A percentile compares a stretch with the other conserved stretches of the same genome.
Evolutionary conservation across 306 rosid species (phyloP).

Genomic region (Crataegus laevigata): DNA sequence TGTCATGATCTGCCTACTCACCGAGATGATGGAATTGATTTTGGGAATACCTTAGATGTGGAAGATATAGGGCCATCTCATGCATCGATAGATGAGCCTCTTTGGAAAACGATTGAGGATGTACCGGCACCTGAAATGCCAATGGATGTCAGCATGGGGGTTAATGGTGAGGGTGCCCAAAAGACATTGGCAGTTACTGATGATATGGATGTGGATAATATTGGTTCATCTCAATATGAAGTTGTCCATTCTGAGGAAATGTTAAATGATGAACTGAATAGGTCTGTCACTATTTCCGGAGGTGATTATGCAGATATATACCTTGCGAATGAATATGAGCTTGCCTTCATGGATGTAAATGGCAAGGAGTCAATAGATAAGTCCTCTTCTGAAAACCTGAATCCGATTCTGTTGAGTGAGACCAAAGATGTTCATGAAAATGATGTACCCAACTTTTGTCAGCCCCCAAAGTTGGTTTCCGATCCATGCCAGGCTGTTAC

Average conservation of each 20-base stretch:
- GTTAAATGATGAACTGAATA: slow-evolving; percentile 20
- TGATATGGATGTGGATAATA: slow-evolving; percentile 21
- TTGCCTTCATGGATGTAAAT: slow-evolving; percentile 26
- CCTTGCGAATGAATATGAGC: slow-evolving; percentile 27
- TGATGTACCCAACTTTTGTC: slow-evolving; percentile 16
- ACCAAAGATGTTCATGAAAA: slow-evolving; percentile 34
- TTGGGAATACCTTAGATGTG: slow-evolving; percentile 20
- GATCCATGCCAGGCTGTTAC: slow-evolving; percentile 16
- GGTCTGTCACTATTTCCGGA: slow-evolving; percentile 15
- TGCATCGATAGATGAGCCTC: slow-evolving; percentile 32
- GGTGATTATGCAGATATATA: slow-evolving; percentile 23
- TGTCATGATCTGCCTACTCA: slow-evolving; percentile 2
- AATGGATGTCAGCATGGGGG: slow-evolving; percentile 24
- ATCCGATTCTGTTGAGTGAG: slow-evolving; percentile 33
- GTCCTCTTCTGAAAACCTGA: slow-evolving; percentile 25
- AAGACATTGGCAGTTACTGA: slow-evolving; percentile 6
- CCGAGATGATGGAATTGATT: slow-evolving; percentile 30
- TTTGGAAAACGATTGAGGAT: slow-evolving; percentile 59
- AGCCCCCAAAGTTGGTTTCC: slow-evolving; percentile 22
- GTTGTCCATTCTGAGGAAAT: neutral
- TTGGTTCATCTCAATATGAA: slow-evolving; percentile 1
- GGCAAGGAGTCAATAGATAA: slow-evolving; percentile 33
- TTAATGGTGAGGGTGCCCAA: slow-evolving; percentile 1
- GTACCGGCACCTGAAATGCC: slow-evolving; percentile 44
- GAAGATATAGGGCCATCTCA: slow-evolving; percentile 36